Percentiles rank a stretch among this genome's conserved stretches.
Evolutionary conservation across 2,329 filamentous ascomycete genomes (phyloP).

Genomic region (Ophiocordyceps robertsii): DNA sequence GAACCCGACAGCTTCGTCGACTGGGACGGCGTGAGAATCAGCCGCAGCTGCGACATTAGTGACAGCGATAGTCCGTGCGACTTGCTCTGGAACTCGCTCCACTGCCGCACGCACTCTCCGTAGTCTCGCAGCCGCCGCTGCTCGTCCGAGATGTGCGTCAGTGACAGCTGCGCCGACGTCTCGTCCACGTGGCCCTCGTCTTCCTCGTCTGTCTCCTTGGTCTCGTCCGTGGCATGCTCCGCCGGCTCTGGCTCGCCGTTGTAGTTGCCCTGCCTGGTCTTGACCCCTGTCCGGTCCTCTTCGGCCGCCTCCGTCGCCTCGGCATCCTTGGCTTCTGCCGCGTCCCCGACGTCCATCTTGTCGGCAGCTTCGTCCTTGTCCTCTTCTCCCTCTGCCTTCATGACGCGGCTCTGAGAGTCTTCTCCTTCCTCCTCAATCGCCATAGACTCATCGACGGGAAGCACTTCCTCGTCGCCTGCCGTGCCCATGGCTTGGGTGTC

Average conservation of each 20-base stretch:
- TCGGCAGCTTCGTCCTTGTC: slow-evolving; percentile 33
- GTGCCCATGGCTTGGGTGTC: slow-evolving; percentile 87
- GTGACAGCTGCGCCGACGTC: slow-evolving; percentile 50
- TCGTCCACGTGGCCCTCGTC: slow-evolving; percentile 35
- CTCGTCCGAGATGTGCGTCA: slow-evolving; percentile 52
- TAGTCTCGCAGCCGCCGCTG: slow-evolving; percentile 31
- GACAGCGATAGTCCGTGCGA: slow-evolving; percentile 80
- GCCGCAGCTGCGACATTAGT: slow-evolving; percentile 83
- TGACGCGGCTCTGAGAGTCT: slow-evolving; percentile 28
- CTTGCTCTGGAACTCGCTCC: slow-evolving; percentile 70
- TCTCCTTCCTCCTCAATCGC: slow-evolving; percentile 62
- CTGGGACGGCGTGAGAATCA: slow-evolving; percentile 88
- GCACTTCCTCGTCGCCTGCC: slow-evolving; percentile 75
- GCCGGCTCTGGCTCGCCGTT: slow-evolving; percentile 34
- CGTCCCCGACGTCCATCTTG: slow-evolving; percentile 26
- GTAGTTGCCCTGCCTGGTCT: slow-evolving; percentile 44
- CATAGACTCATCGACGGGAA: slow-evolving; percentile 77
- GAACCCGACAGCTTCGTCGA: slow-evolving; percentile 94
- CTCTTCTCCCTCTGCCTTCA: slow-evolving; percentile 35
- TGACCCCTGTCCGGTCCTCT: slow-evolving; percentile 44
- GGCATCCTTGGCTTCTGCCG: slow-evolving; percentile 23
- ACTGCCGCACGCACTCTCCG: slow-evolving; percentile 54
- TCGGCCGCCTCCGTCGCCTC: slow-evolving; percentile 30
- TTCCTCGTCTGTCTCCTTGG: slow-evolving; percentile 36
- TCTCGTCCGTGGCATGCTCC: slow-evolving; percentile 16